Percentiles rank a stretch among this genome's conserved stretches.
Conservation (phyloP, 2,329 filamentous ascomycete species). For the Monascus ruber region DNA sequence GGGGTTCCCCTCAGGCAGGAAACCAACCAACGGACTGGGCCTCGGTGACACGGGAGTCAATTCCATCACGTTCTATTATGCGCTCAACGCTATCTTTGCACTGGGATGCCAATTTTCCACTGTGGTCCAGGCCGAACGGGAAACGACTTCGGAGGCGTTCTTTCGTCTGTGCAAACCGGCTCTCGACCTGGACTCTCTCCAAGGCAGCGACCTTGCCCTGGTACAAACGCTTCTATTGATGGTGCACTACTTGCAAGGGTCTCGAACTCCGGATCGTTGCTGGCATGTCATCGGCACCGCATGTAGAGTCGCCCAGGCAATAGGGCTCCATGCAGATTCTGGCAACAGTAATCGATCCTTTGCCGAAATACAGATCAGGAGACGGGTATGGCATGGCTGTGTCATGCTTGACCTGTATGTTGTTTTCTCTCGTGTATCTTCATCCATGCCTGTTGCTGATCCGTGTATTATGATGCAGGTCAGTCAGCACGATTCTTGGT, state of each 20-base stretch:
- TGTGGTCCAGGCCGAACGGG: background rate
- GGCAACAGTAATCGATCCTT: background rate
- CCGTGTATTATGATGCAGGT: too few species aligned
- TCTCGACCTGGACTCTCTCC: background rate
- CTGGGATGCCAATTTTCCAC: background rate
- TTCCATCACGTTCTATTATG: background rate
- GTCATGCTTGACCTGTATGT: slow-evolving; percentile 1
- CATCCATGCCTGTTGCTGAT: too few species aligned
- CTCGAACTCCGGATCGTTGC: slow-evolving; percentile 3
- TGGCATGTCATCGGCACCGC: slow-evolving; percentile 1
- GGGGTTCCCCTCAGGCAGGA: too few species aligned
- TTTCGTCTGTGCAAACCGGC: background rate
- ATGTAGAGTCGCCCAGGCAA: background rate
- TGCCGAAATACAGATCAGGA: slow-evolving; percentile 1
- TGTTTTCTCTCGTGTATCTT: too few species aligned
- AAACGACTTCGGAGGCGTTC: background rate
- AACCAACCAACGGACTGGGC: background rate
- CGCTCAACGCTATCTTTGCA: background rate
- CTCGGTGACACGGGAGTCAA: background rate
- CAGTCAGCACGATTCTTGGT: too few species aligned
- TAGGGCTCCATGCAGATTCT: background rate
- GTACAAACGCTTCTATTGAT: slow-evolving; percentile 5
- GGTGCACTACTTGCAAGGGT: slow-evolving; percentile 5
- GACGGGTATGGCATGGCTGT: slow-evolving; percentile 4
- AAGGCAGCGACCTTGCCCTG: slow-evolving; percentile 1